A percentile compares a stretch with the other conserved stretches of the same genome.
phyloP scores from a whole-genome alignment of 1,139 yeast species.

The Wickerhamomyces sp. region DNA sequence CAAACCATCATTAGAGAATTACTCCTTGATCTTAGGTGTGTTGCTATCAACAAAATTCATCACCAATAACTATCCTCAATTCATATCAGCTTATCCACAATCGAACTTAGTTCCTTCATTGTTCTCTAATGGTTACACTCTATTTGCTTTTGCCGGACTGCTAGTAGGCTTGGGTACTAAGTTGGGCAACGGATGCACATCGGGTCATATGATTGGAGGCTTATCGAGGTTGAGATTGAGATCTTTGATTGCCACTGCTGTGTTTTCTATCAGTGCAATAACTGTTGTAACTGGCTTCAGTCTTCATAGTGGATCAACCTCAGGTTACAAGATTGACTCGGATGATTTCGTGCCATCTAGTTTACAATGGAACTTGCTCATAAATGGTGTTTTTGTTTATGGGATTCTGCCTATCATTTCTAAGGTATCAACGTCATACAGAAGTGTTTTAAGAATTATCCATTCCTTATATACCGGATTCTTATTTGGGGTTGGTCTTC shows the following conservation, averaged over 20 bases:
- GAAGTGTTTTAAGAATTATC: background rate
- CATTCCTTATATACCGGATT: constrained; percentile 30
- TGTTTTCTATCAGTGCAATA: constrained; percentile 33
- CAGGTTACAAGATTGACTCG: background rate
- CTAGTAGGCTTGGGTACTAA: constrained; percentile 43
- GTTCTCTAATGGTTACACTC: background rate
- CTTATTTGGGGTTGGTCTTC: constrained; percentile 40
- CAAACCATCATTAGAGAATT: constrained; percentile 17
- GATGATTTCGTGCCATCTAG: background rate
- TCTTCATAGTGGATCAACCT: background rate
- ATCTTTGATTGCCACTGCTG: constrained; percentile 38
- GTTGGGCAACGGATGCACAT: constrained; percentile 44
- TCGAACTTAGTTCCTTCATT: constrained; percentile 3
- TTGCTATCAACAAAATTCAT: constrained; percentile 10
- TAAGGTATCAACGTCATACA: background rate
- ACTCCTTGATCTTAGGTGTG: constrained; percentile 16
- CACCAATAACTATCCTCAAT: constrained; percentile 8
- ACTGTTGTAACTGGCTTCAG: constrained; percentile 7
- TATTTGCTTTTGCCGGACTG: constrained; percentile 28
- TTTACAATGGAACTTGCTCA: background rate
- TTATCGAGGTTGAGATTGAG: constrained; percentile 38
- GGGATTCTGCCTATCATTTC: background rate
- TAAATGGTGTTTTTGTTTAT: background rate
- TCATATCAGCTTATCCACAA: constrained; percentile 9
- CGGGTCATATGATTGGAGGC: constrained; percentile 48